A percentile compares a stretch with the other conserved stretches of the same genome.
Conservation (phyloP, 768 basidiomycete species). For the Kondoa malvinella region DNA sequence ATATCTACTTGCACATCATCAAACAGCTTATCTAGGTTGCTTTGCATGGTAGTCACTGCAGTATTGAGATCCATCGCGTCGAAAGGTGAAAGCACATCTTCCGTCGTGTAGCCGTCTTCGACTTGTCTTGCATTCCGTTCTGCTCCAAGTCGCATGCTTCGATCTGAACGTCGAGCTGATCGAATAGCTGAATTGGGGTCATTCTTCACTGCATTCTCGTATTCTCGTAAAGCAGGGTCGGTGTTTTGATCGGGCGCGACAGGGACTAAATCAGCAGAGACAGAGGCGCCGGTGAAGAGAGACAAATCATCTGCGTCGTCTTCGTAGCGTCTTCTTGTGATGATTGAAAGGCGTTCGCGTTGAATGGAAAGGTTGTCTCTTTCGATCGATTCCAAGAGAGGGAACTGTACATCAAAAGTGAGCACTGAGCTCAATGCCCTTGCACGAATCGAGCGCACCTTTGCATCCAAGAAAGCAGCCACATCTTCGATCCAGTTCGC, state of each 20-base stretch:
- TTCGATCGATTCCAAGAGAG: conserved; percentile 34
- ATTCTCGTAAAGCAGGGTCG: not conserved
- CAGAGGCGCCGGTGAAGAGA: conserved; percentile 24
- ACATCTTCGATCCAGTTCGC: conserved; percentile 34
- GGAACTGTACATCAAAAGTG: conserved; percentile 26
- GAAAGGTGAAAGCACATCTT: conserved; percentile 16
- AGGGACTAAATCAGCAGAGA: conserved; percentile 9
- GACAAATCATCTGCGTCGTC: conserved; percentile 27
- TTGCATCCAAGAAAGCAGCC: conserved; percentile 36
- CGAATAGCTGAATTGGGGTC: conserved; percentile 29
- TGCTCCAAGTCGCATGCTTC: conserved; percentile 23
- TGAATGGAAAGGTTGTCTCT: conserved; percentile 26
- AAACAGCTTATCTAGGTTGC: conserved; percentile 17
- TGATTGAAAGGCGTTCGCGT: conserved; percentile 24
- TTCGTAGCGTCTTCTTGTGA: conserved; percentile 21
- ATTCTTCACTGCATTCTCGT: conserved; percentile 20
- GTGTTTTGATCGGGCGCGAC: conserved; percentile 1
- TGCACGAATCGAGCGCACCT: conserved; percentile 27
- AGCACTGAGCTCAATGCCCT: not conserved
- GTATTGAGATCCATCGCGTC: conserved; percentile 17
- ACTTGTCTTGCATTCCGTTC: not conserved
- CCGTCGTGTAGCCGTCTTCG: conserved; percentile 23
- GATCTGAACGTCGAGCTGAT: conserved; percentile 26
- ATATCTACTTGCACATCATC: conserved; percentile 25
- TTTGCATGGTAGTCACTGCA: conserved; percentile 9